Conservation (phyloP, 129 eudicot genomes). For the Lonicera japonica region DNA sequence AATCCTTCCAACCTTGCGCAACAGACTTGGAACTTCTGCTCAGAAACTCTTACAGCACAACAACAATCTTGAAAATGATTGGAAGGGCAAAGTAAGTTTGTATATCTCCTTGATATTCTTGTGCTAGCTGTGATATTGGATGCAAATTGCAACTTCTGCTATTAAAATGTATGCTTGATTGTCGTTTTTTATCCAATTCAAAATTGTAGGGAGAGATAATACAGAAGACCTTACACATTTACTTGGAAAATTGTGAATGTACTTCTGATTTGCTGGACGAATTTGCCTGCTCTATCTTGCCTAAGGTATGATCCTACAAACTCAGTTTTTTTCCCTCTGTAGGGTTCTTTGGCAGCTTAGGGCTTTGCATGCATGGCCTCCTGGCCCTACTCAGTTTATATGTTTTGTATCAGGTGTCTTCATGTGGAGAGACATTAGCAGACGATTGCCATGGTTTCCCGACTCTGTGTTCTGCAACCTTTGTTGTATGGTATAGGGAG, state of each 20-base stretch:
- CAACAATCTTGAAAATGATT: constrained; percentile 30
- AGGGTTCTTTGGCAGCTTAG: not conserved
- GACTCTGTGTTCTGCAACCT: constrained; percentile 65
- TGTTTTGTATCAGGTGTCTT: constrained; percentile 36
- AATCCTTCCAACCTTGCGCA: constrained; percentile 37
- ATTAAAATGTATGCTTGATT: constrained; percentile 7
- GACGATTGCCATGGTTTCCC: constrained; percentile 53
- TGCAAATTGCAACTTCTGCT: not conserved
- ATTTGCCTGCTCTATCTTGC: constrained; percentile 67
- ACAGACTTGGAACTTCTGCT: constrained; percentile 54
- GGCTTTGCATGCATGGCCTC: too few relatives aligned
- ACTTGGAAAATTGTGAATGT: constrained; percentile 59
- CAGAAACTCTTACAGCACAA: constrained; percentile 43
- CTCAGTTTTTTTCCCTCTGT: not conserved
- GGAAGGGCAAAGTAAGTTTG: constrained; percentile 52
- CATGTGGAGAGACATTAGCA: constrained; percentile 31
- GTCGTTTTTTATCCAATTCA: constrained; percentile 9
- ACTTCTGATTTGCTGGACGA: constrained; percentile 49
- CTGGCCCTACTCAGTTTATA: constrained; percentile 9
- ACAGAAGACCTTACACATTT: constrained; percentile 61
- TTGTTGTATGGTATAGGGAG: constrained; percentile 65
- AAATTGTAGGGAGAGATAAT: constrained; percentile 60
- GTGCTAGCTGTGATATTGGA: constrained; percentile 1
- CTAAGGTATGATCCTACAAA: constrained; percentile 33
- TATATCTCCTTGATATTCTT: constrained; percentile 3